Conservation (phyloP, 108 stramenopile genomes). For the Mediolabrus comicus region DNA sequence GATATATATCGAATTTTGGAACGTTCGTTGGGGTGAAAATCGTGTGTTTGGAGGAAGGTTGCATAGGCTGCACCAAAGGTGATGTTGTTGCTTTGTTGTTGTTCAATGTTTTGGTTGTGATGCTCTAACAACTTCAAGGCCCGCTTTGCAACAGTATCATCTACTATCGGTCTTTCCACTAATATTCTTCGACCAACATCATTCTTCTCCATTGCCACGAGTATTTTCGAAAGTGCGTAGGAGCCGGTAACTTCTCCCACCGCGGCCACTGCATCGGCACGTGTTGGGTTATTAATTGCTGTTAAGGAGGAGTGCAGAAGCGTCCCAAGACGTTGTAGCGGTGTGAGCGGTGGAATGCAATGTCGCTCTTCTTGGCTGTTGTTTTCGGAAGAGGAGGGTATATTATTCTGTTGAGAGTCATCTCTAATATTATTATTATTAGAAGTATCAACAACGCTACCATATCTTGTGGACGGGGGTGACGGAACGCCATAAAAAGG, state of each 20-base stretch:
- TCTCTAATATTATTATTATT: too few relatives aligned
- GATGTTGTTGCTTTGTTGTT: conserved; percentile 8
- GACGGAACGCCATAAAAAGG: conserved; percentile 23
- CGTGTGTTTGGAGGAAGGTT: conserved; percentile 76
- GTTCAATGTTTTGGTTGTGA: conserved; percentile 13
- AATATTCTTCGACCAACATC: conserved; percentile 62
- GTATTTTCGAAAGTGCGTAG: conserved; percentile 68
- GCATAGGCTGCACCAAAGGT: conserved; percentile 93
- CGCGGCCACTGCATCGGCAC: conserved; percentile 91
- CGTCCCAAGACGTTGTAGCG: conserved; percentile 51
- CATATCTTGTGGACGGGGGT: conserved; percentile 36
- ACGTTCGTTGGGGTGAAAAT: conserved; percentile 88
- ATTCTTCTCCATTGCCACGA: conserved; percentile 51
- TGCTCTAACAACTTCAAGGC: conserved; percentile 50
- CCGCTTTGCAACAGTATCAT: conserved; percentile 41
- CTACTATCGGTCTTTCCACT: conserved; percentile 67
- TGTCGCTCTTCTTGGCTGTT: neutral
- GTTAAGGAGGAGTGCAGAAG: conserved; percentile 79
- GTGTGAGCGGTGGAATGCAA: conserved; percentile 19
- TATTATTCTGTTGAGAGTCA: neutral
- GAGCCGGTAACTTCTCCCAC: conserved; percentile 93
- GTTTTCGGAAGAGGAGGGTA: neutral
- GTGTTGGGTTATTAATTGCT: conserved; percentile 83
- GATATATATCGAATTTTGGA: conserved; percentile 64
- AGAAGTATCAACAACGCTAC: too few relatives aligned